Conservation (phyloP, 2,329 filamentous ascomycete species). For the Beauveria caledonica region DNA sequence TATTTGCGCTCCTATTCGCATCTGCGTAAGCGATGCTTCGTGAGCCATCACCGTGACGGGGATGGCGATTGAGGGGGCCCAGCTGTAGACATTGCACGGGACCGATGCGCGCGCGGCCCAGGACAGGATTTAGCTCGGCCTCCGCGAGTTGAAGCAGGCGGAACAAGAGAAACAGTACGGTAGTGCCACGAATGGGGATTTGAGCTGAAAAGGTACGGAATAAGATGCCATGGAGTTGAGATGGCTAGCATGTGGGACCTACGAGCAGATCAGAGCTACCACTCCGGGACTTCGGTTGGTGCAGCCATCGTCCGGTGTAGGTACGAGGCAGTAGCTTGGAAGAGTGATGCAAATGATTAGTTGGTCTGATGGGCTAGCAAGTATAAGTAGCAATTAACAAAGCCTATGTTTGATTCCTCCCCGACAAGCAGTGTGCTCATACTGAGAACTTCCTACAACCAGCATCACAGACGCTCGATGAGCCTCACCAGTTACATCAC, state of each 20-base stretch:
- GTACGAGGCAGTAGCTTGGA: neutral
- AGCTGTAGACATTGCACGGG: neutral
- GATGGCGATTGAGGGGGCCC: no score
- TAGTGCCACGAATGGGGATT: neutral
- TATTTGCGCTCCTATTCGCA: no score
- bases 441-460: neutral
- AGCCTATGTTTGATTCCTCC: no score
- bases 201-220: neutral
- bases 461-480: neutral
- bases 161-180: neutral
- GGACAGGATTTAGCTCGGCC: neutral
- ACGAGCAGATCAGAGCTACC: neutral
- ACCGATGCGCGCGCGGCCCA: neutral
- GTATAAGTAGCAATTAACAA: neutral
- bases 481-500: neutral
- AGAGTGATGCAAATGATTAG: neutral
- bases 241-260: neutral
- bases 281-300: neutral
- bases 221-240: slow-evolving; percentile 2
- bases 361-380: neutral
- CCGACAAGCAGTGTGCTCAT: neutral
- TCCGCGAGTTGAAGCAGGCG: neutral
- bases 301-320: neutral
- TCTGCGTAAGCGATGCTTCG: no score
- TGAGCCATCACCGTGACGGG: no score